A percentile compares a stretch with the other conserved stretches of the same genome.
phyloP scores from a whole-genome alignment of 176 grass and related monocot species.

The Zoysia japonica region DNA sequence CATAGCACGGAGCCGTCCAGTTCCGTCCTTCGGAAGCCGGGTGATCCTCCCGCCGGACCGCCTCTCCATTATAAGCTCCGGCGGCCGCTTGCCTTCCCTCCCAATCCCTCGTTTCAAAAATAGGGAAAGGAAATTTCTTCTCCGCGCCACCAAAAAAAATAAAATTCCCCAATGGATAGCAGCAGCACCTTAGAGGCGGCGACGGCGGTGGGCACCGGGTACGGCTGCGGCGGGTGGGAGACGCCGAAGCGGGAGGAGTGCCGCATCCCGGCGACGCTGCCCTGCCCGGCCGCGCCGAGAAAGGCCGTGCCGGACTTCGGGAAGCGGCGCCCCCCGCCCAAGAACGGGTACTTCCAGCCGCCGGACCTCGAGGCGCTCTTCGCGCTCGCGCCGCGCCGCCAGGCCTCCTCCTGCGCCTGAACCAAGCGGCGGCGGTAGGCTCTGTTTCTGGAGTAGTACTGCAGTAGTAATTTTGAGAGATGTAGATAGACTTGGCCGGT shows the following conservation, averaged over 20 bases:
- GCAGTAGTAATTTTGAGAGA: constrained; percentile 35
- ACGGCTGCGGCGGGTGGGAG: constrained; percentile 60
- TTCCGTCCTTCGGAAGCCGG: constrained; percentile 52
- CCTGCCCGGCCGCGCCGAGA: constrained; percentile 70
- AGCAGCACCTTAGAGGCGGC: constrained; percentile 31
- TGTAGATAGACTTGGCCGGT: constrained; percentile 20
- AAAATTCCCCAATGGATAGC: constrained; percentile 53
- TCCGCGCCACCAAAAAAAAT: not conserved
- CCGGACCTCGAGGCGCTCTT: constrained; percentile 78
- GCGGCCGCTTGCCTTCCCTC: constrained; percentile 50
- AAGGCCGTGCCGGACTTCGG: constrained; percentile 52
- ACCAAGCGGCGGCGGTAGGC: not conserved
- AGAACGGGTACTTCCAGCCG: constrained; percentile 91
- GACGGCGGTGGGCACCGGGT: constrained; percentile 23
- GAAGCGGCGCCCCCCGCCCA: constrained; percentile 62
- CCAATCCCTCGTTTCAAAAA: constrained; percentile 59
- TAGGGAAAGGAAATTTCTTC: constrained; percentile 7
- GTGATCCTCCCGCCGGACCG: constrained; percentile 11
- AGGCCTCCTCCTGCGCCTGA: constrained; percentile 51
- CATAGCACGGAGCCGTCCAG: constrained; percentile 48
- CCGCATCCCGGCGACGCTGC: constrained; percentile 60
- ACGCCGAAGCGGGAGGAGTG: constrained; percentile 80
- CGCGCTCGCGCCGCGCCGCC: constrained; percentile 42
- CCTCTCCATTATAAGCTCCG: constrained; percentile 37
- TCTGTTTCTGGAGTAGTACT: not conserved